Evolutionary conservation across 805 yeast genomes (phyloP).

Genomic region (Saturnispora quitensis): DNA sequence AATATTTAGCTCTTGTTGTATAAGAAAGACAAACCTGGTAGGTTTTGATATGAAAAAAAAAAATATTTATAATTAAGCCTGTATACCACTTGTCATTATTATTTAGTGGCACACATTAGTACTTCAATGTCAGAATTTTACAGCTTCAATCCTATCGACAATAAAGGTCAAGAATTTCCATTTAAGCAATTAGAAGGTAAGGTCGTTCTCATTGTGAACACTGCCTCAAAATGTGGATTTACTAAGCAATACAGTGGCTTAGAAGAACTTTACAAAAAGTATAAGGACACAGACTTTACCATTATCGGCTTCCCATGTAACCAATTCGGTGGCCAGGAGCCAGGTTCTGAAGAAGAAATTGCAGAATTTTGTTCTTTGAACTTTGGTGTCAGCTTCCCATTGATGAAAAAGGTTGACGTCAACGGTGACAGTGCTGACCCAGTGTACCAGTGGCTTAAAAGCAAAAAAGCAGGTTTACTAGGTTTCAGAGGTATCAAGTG

Average conservation of each 20-base stretch:
- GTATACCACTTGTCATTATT: neutral
- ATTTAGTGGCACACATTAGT: neutral
- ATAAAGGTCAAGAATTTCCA: constrained; percentile 48
- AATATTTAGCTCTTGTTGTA: neutral
- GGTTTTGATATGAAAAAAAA: neutral
- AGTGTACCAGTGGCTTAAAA: constrained; percentile 70
- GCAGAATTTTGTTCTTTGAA: constrained; percentile 64
- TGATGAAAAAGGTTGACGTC: constrained; percentile 78
- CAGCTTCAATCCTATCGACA: constrained; percentile 56
- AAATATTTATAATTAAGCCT: neutral
- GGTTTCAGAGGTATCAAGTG: constrained; percentile 63
- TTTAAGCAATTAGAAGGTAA: constrained; percentile 62
- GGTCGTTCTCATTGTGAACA: constrained; percentile 76
- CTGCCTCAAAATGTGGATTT: constrained; percentile 78
- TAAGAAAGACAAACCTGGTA: neutral
- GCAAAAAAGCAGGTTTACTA: constrained; percentile 44
- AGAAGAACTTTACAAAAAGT: constrained; percentile 58
- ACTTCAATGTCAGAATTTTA: constrained; percentile 49
- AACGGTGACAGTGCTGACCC: constrained; percentile 79
- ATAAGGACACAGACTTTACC: constrained; percentile 51
- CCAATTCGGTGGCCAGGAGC: constrained; percentile 79
- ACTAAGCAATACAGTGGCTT: constrained; percentile 71
- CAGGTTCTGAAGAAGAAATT: constrained; percentile 60
- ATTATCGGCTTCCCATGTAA: constrained; percentile 86
- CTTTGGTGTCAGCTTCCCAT: constrained; percentile 89